Conservation (phyloP, 2,329 filamentous ascomycete species). For the Tolypocladium ovalisporum region DNA sequence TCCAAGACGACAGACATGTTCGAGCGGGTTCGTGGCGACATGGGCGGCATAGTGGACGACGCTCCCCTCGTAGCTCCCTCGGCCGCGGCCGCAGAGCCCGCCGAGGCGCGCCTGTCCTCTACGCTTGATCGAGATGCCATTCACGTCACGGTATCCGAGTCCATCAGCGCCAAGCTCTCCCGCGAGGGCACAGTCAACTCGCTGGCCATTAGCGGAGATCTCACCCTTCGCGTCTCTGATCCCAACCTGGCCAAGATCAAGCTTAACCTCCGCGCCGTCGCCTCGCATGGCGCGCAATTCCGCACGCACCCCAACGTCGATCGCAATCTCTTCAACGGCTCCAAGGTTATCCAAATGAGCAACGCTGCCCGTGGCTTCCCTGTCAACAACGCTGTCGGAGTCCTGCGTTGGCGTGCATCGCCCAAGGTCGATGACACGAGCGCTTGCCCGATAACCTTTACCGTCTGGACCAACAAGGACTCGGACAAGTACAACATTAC, state of each 20-base stretch:
- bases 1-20: conserved; percentile 97
- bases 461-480: conserved; percentile 92
- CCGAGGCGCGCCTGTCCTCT: conserved; percentile 48
- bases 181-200: conserved; percentile 80
- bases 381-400: conserved; percentile 84
- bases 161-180: conserved; percentile 81
- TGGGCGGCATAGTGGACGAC: conserved; percentile 78
- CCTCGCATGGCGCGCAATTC: conserved; percentile 80
- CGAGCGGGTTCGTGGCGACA: conserved; percentile 83
- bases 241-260: conserved; percentile 85
- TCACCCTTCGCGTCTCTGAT: conserved; percentile 84
- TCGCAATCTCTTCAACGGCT: conserved; percentile 71
- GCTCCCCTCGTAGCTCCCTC: conserved; percentile 56
- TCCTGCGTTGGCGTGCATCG: conserved; percentile 83
- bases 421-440: conserved; percentile 71
- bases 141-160: conserved; percentile 77
- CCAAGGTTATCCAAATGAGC: conserved; percentile 80
- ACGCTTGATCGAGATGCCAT: conserved; percentile 73
- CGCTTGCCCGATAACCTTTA: conserved; percentile 87
- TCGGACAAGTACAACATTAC: conserved; percentile 79
- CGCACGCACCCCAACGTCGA: conserved; percentile 96
- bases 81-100: conserved; percentile 37
- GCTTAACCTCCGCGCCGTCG: conserved; percentile 63
- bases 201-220: conserved; percentile 81
- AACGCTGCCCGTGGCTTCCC: conserved; percentile 85